phyloP scores from a whole-genome alignment of 768 basidiomycete genomes.

The Tubosaeta sp. region DNA sequence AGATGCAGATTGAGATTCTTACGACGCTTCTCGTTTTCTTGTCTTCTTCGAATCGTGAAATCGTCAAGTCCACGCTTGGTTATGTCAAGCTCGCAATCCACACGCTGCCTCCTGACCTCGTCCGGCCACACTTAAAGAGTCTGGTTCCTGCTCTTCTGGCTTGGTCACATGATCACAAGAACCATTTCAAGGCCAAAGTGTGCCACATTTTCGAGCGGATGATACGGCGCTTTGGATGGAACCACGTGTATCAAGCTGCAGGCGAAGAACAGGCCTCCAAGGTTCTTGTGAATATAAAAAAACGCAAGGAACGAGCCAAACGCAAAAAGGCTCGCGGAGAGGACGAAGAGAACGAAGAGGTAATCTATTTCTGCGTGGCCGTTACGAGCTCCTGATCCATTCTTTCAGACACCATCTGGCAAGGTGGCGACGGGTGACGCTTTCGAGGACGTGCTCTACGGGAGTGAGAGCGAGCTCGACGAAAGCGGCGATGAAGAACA shows the following conservation, averaged over 20 bases:
- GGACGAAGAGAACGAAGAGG: constrained; percentile 52
- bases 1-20: constrained; percentile 80
- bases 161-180: constrained; percentile 98
- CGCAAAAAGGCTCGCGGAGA: constrained; percentile 67
- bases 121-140: constrained; percentile 71
- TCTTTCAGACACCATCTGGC: constrained; percentile 36
- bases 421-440: constrained; percentile 73
- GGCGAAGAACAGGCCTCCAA: constrained; percentile 81
- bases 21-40: constrained; percentile 87
- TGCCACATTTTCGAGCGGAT: constrained; percentile 96
- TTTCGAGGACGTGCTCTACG: constrained; percentile 96
- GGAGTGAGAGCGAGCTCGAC: constrained; percentile 88
- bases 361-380: constrained; percentile 7
- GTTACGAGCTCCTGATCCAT: constrained; percentile 7
- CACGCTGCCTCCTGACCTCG: constrained; percentile 64
- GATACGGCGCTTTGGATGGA: constrained; percentile 85
- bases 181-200: constrained; percentile 97
- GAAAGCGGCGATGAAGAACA: constrained; percentile 61
- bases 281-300: constrained; percentile 90
- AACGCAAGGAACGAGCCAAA: constrained; percentile 91
- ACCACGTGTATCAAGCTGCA: constrained; percentile 71
- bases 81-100: constrained; percentile 93
- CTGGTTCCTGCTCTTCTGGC: constrained; percentile 81
- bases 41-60: constrained; percentile 92
- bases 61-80: constrained; percentile 93